Conservation (phyloP, 352 stramenopile species). For the Elongisporangium anandrum region DNA sequence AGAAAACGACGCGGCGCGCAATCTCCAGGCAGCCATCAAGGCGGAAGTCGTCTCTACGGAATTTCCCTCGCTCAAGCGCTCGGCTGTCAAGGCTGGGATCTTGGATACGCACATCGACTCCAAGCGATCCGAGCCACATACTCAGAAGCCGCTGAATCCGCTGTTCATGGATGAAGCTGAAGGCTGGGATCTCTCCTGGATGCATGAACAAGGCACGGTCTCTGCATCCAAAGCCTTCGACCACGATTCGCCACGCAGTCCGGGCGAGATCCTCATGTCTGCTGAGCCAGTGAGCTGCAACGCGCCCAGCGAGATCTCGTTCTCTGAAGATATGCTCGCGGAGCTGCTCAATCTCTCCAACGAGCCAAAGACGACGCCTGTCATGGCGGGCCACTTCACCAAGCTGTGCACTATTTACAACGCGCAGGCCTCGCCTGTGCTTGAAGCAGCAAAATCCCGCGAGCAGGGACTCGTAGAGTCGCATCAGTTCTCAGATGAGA, state of each 20-base stretch:
- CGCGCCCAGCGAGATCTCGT: background rate
- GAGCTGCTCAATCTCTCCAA: background rate
- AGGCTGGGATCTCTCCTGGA: background rate
- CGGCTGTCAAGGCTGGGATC: background rate
- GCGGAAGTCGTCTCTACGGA: background rate
- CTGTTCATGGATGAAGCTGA: background rate
- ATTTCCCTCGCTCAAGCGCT: background rate
- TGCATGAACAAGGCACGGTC: background rate
- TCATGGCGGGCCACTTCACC: background rate
- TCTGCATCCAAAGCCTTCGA: background rate
- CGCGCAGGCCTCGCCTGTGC: background rate
- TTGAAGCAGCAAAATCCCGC: background rate
- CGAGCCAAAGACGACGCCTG: constrained; percentile 1
- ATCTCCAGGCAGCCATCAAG: background rate
- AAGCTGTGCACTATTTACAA: background rate
- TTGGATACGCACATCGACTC: background rate
- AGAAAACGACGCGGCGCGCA: constrained; percentile 7
- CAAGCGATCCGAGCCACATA: background rate
- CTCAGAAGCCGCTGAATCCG: background rate
- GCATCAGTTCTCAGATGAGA: constrained; percentile 49
- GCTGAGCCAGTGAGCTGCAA: background rate
- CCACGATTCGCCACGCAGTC: background rate
- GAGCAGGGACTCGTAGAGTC: constrained; percentile 21
- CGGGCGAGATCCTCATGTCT: background rate
- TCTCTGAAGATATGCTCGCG: background rate